Evolutionary conservation across 495 filamentous ascomycete species (phyloP).

Genomic region (Echria macrotheca): DNA sequence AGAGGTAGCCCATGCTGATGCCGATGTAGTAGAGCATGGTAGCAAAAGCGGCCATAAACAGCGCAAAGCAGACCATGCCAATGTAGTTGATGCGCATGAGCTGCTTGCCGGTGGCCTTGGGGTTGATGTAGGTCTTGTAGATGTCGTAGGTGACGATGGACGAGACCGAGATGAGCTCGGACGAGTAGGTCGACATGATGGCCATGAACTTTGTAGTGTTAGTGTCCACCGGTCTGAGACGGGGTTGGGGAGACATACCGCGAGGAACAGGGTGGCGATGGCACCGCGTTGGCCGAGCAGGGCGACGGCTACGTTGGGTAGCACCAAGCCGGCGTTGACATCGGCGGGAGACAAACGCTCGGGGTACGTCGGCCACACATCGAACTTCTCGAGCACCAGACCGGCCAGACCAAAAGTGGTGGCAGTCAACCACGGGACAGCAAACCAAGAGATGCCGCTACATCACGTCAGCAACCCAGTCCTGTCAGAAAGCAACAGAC

Average conservation of each 20-base stretch:
- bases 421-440: conserved; percentile 47
- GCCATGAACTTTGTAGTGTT: no score
- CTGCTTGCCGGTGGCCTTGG: conserved; percentile 33
- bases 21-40: conserved; percentile 41
- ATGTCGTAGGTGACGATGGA: conserved; percentile 52
- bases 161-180: conserved; percentile 50
- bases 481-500: neutral
- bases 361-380: conserved; percentile 50
- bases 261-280: conserved; percentile 7
- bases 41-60: conserved; percentile 37
- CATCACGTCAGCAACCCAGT: neutral
- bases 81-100: conserved; percentile 46
- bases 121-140: conserved; percentile 51
- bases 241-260: no score
- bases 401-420: conserved; percentile 45
- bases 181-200: conserved; percentile 37
- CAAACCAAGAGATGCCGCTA: conserved; percentile 46
- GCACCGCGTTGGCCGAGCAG: conserved; percentile 3
- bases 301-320: conserved; percentile 2
- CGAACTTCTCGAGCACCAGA: conserved; percentile 42
- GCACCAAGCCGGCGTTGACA: conserved; percentile 2
- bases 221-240: no score
- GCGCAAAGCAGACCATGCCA: conserved; percentile 41
- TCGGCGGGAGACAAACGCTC: conserved; percentile 18
- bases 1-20: conserved; percentile 58